Evolutionary conservation across 2,329 filamentous ascomycete genomes (phyloP), one percentile per base, ranked within the genome.

Genomic region (Diaporthe eres): DNA sequence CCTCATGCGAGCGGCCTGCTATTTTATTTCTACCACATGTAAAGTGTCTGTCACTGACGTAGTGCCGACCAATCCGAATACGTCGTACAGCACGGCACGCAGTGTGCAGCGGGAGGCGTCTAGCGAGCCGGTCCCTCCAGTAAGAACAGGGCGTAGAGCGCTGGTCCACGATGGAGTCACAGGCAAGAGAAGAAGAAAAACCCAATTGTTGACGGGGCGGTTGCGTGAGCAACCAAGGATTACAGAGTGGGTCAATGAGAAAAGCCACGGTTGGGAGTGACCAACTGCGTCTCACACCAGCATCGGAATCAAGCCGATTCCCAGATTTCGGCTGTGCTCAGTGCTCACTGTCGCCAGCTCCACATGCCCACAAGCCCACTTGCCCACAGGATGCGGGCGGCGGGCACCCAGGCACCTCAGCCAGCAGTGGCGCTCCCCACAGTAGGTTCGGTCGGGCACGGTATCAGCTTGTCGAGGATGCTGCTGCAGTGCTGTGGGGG

Each of bases 271-370:
- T 13, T 53, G 65, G 47, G 47, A 68, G 47, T 53, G 65, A 25
- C 65, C 65, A 53, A 68, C 65, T 68, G 65, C 65, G 65, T 68
- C 65, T 53, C 65, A 42, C 44, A 12, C 65, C 6, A 31, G 34
- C 71, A 65, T 65, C 71, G 58, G 71, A 73, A 44, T 65, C 31
- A 49, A 73, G 34, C 58, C 71, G 71, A 65, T 65, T 53, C 47
- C 53, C 65, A 68, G 47, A 68, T 51, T 68, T 68, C 63, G 63
- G 44, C 63, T 51, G 44, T 34, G 63, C 34, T 42, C 37, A 37
- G 57, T 49, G 44, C 53, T 57, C 28, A 57, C 25, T 57, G 34
- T 57, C 53, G 25, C 53, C 28, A 31, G 31, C 60, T 44, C 60
- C 60, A 65, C 60, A 42, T 12, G 28, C 39, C 63, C 63, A 68